phyloP scores from a whole-genome alignment of 768 basidiomycete genomes.

The Cystobasidium ongulense region DNA sequence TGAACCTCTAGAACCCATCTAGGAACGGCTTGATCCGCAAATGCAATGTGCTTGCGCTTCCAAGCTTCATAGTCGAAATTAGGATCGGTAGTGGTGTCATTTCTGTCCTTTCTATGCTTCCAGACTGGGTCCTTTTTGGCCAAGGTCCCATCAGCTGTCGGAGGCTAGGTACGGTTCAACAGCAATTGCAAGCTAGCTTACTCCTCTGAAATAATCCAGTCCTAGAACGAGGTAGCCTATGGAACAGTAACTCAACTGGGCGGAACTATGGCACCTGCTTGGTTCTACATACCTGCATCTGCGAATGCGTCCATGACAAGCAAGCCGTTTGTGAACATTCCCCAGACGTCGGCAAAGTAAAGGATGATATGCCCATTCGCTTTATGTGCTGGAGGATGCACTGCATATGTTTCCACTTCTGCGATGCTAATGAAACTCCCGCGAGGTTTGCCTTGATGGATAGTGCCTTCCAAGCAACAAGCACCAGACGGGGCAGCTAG shows the following conservation, averaged over 20 bases:
- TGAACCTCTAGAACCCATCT: not conserved
- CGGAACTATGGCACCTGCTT: not conserved
- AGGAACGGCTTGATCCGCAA: not conserved
- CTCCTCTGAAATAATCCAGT: constrained; percentile 2
- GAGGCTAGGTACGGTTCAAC: too few relatives aligned
- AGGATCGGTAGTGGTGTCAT: not conserved
- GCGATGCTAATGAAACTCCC: not conserved
- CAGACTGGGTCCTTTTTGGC: not conserved
- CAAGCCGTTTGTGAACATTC: constrained; percentile 1
- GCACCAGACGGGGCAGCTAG: not conserved
- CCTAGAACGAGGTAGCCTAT: not conserved
- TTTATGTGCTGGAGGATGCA: not conserved
- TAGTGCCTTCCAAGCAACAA: not conserved
- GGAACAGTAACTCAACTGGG: not conserved
- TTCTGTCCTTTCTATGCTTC: not conserved
- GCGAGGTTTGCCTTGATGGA: not conserved
- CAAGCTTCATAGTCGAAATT: constrained; percentile 9
- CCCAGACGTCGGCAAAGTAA: constrained; percentile 1
- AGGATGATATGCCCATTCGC: not conserved
- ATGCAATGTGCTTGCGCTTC: not conserved
- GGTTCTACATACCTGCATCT: not conserved
- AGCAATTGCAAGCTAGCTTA: too few relatives aligned
- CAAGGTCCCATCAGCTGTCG: too few relatives aligned
- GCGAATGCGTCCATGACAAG: constrained; percentile 2
- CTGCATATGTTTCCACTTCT: not conserved